Conservation (phyloP, 2,329 filamentous ascomycete species). For the Aspergillus floridensis region DNA sequence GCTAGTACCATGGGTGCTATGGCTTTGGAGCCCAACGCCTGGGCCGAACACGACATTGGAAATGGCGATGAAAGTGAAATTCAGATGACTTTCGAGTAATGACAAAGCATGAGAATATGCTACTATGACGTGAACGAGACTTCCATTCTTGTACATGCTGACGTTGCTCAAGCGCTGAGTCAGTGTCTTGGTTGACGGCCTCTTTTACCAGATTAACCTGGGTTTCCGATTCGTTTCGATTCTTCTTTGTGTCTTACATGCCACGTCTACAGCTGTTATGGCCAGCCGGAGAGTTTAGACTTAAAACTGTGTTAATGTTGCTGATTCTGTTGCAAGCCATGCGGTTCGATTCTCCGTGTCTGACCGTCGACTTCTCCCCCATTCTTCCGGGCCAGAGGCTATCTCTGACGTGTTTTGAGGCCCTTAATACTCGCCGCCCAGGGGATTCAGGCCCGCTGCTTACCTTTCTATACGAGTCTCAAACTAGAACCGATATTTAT, state of each 20-base stretch:
- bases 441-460: not conserved
- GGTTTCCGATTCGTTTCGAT: not conserved
- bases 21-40: slow-evolving; percentile 58
- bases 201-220: not conserved
- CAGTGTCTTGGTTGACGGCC: not conserved
- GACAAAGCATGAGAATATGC: slow-evolving; percentile 13
- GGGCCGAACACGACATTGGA: slow-evolving; percentile 61
- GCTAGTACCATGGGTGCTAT: slow-evolving; percentile 29
- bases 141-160: slow-evolving; percentile 6
- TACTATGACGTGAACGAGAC: slow-evolving; percentile 8
- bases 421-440: not conserved
- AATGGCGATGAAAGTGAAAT: slow-evolving; percentile 66
- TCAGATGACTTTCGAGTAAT: slow-evolving; percentile 75
- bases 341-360: not conserved
- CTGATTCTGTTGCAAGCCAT: not conserved
- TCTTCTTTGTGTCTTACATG: not conserved
- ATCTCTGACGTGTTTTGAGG: not conserved
- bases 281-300: not conserved
- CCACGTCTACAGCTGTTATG: not conserved
- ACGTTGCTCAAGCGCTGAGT: not conserved
- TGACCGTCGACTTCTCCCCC: not conserved
- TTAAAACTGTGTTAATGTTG: not conserved
- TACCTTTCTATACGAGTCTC: not conserved
- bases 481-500: not conserved
- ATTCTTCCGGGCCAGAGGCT: not conserved